Evolutionary conservation across 805 yeast genomes (phyloP), one percentile per base, ranked within the genome.

Genomic region (Wickerhamomyces xylosicus): DNA sequence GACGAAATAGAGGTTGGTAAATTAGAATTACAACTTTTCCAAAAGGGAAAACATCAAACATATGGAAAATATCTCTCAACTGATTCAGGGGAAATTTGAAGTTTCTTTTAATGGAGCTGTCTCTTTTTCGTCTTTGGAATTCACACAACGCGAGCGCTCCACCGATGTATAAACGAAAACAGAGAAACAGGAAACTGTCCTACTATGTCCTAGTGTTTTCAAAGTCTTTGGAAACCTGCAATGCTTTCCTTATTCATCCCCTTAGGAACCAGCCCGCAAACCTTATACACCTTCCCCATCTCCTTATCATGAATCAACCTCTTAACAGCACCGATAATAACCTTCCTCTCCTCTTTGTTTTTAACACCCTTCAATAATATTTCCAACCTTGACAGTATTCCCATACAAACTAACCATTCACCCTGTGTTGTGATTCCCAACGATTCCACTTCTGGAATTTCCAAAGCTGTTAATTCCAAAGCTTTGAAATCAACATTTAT

Each of bases 401-500:
- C 95, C 68, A 84, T 62, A 31, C 70, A 68, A 48, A 81, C 80
- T 17, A 85, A 64, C 78, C 86, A 85, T 52, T 80, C 85, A 6
- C 86, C 90, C 53, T 85, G 95, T 33, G 77, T 77, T 1, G 67
- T 70, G 1, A 86, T 83, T 0, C 85, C 89, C 42, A 63, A 64
- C 4, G 56, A 60, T 13, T 53, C 43, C 1, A 41, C 37, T 1
- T 53, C 41, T 14, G 54, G 41, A 22, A 9, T 13, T 1, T 43
- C 43, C 19, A 47, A 37, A 1, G 57, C 49, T 16, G 57, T 46
- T 3, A 54, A 45, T 13, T 59, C 60, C 38, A 85, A 57, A 19
- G 80, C 79, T 21, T 66, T 69, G 54, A 85, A 85, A 56, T 85
- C 95, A 11, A 85, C 95, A 53, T 85, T 94, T 0, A 81, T 79